Base-by-base conservation (phyloP, 768 basidiomycete genomes). In the Udeniomyces megalosporus region DNA sequence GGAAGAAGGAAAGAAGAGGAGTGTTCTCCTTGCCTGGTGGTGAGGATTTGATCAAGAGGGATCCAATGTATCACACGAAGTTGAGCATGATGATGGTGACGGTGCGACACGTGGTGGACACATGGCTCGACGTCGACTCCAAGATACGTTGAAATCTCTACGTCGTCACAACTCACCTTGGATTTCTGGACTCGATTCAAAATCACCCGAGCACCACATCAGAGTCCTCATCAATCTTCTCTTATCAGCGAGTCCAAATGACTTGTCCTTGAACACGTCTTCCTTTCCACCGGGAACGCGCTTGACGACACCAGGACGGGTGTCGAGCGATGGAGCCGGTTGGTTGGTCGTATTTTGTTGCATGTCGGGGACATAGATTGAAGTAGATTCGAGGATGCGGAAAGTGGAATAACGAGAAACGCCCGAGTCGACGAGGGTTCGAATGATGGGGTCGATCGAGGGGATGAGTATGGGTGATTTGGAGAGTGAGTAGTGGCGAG, bases 361-460 rank as follows among this genome's bases (percentile, higher is more conserved):
- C 38, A 49, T 22, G 29, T 44, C 24, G 12, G 29, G 32, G 26
- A 17, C 50, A 63, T 53, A 80, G 75, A 68, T 82, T 83, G 48
- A 88, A 75, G 44, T 77, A 80, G 20, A 86, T 77, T 84, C 87
- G 22, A 97, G 76, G 3, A 95, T 78, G 50, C 85, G 82, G 71
- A 91, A 97, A 2, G 83, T 84, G n/a, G 89, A 88, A 70, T 97
- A 96, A 61, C 84, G 82, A 8, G 89, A 79, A 15, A 96, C 89
- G 26, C 88, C 86, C 14, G 88, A 90, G 0, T 80, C 76, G 11
- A 93, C 77, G 3, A 97, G 76, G 2, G 85, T 80, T 2, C 85
- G 80, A 46, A 96, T 88, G 34, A 87, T 77, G 0, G 85, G 79
- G 0, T 92, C 91, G 7, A 80, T 70, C 0, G 88, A 83, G 2